Base-by-base conservation (phyloP, 108 stramenopile genomes). In the Nitzschia sp. region DNA sequence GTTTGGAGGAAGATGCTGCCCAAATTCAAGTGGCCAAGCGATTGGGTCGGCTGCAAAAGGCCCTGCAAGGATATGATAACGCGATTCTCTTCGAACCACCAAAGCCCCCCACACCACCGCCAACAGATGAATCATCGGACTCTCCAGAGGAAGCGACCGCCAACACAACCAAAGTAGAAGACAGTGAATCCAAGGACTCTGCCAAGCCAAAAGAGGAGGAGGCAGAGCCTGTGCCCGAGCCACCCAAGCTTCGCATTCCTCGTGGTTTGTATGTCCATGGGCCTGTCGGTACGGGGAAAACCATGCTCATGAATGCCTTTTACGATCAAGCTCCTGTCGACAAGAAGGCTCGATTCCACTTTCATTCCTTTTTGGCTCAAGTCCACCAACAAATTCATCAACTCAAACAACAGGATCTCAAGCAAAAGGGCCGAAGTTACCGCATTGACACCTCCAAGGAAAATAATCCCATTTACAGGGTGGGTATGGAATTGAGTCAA, bases 201-300 rank as follows among this genome's bases (percentile, higher is more conserved):
- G 29, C 29, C 1, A 34, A 34, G 29, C 5, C 29, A 1, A 34
- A 34, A 34, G 29, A 34, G 29, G 5, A 34, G 5, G n/a, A 38
- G 11, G 15, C 46, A 48, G 0, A 44, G 48, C 15, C 58, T 12
- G 7, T 37, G 39, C 65, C 57, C 41, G n/a, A 41, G 46, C 10
- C 40, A 24, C 59, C 62, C 12, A 20, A n/a, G 17, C 50, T 70
- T 8, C 25, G 55, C 17, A 81, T 88, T 40, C 91, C 94, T 15
- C 63, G 89, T 57, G 95, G 97, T 53, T 65, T 93, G 26, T 97
- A 93, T 81, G 63, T 97, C 41, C 77, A 92, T 64, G 97, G 97
- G 15, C 54, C 83, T n/a, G 97, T 97, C 8, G 98, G 98, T 8
- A 91, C 93, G 8, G 99, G 99, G 9, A 99, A 99, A 60, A 90